Conservation (phyloP, 768 basidiomycete species). For the Suillus cothurnatus region DNA sequence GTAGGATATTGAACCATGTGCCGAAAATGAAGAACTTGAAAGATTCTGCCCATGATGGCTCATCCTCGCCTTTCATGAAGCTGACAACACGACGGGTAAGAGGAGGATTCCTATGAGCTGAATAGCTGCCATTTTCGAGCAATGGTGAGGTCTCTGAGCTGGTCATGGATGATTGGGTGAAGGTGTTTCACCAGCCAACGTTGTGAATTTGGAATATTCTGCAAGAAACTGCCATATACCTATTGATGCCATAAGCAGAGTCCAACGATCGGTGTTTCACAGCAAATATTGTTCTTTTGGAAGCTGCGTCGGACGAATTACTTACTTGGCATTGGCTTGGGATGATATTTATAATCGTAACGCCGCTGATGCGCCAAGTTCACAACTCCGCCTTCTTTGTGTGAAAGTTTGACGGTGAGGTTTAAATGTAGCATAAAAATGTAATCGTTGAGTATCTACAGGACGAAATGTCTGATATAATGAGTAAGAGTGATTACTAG, state of each 20-base stretch:
- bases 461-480: too few species aligned
- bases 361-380: too few species aligned
- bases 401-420: too few species aligned
- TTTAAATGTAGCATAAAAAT: too few species aligned
- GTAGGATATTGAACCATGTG: conserved; percentile 73
- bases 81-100: conserved; percentile 34
- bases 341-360: too few species aligned
- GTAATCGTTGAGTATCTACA: too few species aligned
- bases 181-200: background rate
- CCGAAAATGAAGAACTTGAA: conserved; percentile 62
- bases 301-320: background rate
- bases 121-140: conserved; percentile 41
- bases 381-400: too few species aligned
- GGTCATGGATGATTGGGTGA: conserved; percentile 21
- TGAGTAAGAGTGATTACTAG: too few species aligned
- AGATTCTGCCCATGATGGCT: conserved; percentile 63
- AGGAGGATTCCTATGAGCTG: conserved; percentile 21
- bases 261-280: too few species aligned
- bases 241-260: background rate
- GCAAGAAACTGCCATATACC: background rate
- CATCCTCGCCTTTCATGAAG: conserved; percentile 53
- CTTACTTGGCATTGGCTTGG: too few species aligned
- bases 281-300: background rate
- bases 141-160: conserved; percentile 50
- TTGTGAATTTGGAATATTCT: background rate